Base-by-base conservation (phyloP, 352 stramenopile species). In the Pythium dissotocum region DNA sequence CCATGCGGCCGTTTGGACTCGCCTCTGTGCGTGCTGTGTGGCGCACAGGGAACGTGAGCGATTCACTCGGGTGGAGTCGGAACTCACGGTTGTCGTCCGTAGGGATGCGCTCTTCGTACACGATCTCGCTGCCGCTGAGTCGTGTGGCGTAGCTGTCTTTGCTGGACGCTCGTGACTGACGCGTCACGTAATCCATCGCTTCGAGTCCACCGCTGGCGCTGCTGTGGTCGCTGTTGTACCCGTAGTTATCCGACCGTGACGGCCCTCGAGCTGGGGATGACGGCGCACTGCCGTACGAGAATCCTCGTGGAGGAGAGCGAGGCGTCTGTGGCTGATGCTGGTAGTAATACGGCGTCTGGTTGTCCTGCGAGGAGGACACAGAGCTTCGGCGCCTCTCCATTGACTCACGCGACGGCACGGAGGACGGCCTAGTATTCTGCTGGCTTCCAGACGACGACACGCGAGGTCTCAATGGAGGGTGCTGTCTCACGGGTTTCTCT, bases 1-100 rank as follows among this genome's bases (percentile, higher is more conserved):
- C 77, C 53, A 74, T 72, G 4, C 69, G 71, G 7, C 73, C 72
- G 9, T 24, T 64, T 16, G 53, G 53, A 49, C 53, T 68, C 62
- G 32, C 61, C 2, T 6, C 42, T 33, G 42, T 68, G 53, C 9
- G 33, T 38, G 24, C 4, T 10, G 14, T 51, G 42, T 59, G 66
- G 46, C 63, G 66, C 26, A 72, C 59, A 2, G 58, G 66, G 36
- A 64, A 72, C 55, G 58, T 36, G 18, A 68, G 53, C 30, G 53
- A 68, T 24, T 68, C 67, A 48, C 60, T 72, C 30, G 60, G 65
- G 35, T 71, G 65, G 21, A 71, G 28, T 6, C 58, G 51, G 35
- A 59, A 71, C 24, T 72, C 66, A 12, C 55, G 60, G 9, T 40
- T 18, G 49, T 68, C 66, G 21, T 72, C 60, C 24, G 59, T 60